phyloP scores from a whole-genome alignment of 2,329 filamentous ascomycete species.

The Pleurostoma richardsiae region DNA sequence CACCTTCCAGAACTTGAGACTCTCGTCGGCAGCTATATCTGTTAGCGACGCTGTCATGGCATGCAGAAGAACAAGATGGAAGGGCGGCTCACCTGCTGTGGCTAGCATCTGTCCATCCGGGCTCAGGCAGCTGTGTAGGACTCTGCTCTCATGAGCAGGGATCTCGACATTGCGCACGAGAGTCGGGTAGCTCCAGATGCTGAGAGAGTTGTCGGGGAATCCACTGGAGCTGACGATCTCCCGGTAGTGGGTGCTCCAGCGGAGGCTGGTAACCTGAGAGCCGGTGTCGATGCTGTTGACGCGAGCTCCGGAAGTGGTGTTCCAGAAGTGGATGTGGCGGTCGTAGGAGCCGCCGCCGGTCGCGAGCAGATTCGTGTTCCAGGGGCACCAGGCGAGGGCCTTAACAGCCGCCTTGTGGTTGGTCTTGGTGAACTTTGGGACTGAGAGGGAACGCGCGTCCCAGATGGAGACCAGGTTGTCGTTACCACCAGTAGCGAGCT shows the following conservation, averaged over 20 bases:
- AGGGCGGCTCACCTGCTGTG: slow-evolving; percentile 63
- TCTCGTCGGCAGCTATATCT: slow-evolving; percentile 77
- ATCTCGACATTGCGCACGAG: slow-evolving; percentile 97
- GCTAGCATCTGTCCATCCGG: slow-evolving; percentile 98
- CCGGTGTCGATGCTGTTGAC: slow-evolving; percentile 99
- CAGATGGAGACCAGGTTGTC: slow-evolving; percentile 99
- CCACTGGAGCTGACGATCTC: slow-evolving; percentile 97
- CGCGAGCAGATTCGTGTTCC: slow-evolving; percentile 95
- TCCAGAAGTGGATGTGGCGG: slow-evolving; percentile 99
- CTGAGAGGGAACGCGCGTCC: slow-evolving; percentile 89
- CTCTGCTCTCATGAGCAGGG: slow-evolving; percentile 92
- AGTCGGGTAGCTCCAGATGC: slow-evolving; percentile 98
- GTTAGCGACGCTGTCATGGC: too few species aligned
- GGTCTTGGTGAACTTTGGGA: slow-evolving; percentile 98
- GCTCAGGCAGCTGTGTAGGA: slow-evolving; percentile 94
- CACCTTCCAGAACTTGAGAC: slow-evolving; percentile 99
- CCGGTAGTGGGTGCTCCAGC: slow-evolving; percentile 95
- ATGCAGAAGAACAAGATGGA: neutral
- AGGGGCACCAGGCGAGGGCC: slow-evolving; percentile 97
- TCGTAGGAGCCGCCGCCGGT: slow-evolving; percentile 96
- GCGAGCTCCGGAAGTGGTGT: slow-evolving; percentile 92
- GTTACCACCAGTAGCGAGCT: slow-evolving; percentile 95
- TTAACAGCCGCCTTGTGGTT: slow-evolving; percentile 99
- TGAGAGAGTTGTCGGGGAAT: slow-evolving; percentile 98
- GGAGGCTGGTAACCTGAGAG: slow-evolving; percentile 91